Evolutionary conservation across 2,329 filamentous ascomycete species (phyloP).

Genomic region (Magnaporthiopsis rhizophila): DNA sequence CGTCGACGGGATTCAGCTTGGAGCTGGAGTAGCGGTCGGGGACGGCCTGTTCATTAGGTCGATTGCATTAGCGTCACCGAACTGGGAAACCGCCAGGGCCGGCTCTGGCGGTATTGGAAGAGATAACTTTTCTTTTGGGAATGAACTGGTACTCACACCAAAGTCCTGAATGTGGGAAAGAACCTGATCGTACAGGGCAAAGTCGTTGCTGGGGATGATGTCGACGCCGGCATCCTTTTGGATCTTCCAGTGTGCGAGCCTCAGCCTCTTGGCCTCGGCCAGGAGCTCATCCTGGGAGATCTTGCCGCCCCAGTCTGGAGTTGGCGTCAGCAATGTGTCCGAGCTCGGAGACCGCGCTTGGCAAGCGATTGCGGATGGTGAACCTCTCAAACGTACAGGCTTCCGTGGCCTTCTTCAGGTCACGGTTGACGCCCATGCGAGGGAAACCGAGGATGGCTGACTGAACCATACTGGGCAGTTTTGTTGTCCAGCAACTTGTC

Average conservation of each 20-base stretch:
- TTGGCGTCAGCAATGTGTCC: slow-evolving; percentile 11
- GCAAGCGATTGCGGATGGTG: not conserved
- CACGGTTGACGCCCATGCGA: slow-evolving; percentile 95
- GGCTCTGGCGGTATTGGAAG: not conserved
- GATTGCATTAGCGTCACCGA: not conserved
- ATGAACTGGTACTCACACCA: slow-evolving; percentile 53
- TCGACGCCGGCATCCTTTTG: slow-evolving; percentile 98
- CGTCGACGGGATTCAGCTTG: slow-evolving; percentile 79
- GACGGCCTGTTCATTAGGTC: slow-evolving; percentile 51
- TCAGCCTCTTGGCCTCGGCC: slow-evolving; percentile 91
- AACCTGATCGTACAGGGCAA: slow-evolving; percentile 97
- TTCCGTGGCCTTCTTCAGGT: slow-evolving; percentile 99
- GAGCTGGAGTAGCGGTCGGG: slow-evolving; percentile 91
- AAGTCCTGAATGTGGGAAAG: slow-evolving; percentile 98
- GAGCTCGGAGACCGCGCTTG: slow-evolving; percentile 9
- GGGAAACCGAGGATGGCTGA: slow-evolving; percentile 92
- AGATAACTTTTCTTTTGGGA: not conserved
- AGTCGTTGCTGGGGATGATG: slow-evolving; percentile 98
- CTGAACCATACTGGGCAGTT: slow-evolving; percentile 48
- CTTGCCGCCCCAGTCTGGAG: slow-evolving; percentile 77
- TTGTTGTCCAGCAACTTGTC: not conserved
- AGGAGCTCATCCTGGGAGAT: slow-evolving; percentile 85
- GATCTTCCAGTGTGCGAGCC: slow-evolving; percentile 97
- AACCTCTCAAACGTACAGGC: slow-evolving; percentile 55
- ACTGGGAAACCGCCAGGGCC: not conserved